A percentile compares a stretch with the other conserved stretches of the same genome.
These are phyloP conservation scores for Clonostachys rosea DNA, from an alignment of 2,329 filamentous ascomycete species.

Conservation along the genomic window DNA sequence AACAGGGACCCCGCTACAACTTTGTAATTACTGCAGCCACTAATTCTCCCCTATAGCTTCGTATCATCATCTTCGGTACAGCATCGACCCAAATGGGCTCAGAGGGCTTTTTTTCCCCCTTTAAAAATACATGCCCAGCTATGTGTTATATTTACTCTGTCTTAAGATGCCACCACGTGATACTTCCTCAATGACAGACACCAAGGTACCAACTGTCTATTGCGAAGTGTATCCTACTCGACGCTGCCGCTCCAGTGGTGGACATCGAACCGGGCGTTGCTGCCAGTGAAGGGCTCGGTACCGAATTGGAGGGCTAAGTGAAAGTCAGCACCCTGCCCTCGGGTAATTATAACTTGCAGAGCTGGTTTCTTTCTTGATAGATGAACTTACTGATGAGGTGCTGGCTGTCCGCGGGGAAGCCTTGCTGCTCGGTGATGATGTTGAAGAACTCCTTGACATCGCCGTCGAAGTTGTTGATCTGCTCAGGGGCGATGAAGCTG, in stretches of 20 bases:
- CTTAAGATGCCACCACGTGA: too few relatives aligned
- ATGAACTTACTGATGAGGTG: constrained; percentile 34
- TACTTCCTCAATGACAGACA: too few relatives aligned
- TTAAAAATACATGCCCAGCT: too few relatives aligned
- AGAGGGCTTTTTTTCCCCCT: too few relatives aligned
- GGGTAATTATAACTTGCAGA: neutral
- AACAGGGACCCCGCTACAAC: too few relatives aligned
- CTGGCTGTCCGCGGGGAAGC: constrained; percentile 37
- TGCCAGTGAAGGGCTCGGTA: constrained; percentile 51
- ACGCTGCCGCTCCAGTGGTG: constrained; percentile 2
- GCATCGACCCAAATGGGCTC: too few relatives aligned
- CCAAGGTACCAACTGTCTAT: too few relatives aligned
- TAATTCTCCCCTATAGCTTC: too few relatives aligned
- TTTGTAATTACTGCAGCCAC: too few relatives aligned
- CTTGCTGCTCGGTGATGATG: constrained; percentile 44
- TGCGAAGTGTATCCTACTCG: neutral
- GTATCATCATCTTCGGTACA: too few relatives aligned
- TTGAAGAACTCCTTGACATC: constrained; percentile 53
- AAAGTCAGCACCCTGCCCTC: neutral
- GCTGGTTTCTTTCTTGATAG: neutral
- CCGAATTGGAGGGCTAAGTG: constrained; percentile 23
- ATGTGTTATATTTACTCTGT: too few relatives aligned
- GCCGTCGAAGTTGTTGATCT: constrained; percentile 43
- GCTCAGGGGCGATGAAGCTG: constrained; percentile 37
- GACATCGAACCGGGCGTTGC: constrained; percentile 5